Conservation (phyloP, 768 basidiomycete species). For the Leccinum uliginosum region DNA sequence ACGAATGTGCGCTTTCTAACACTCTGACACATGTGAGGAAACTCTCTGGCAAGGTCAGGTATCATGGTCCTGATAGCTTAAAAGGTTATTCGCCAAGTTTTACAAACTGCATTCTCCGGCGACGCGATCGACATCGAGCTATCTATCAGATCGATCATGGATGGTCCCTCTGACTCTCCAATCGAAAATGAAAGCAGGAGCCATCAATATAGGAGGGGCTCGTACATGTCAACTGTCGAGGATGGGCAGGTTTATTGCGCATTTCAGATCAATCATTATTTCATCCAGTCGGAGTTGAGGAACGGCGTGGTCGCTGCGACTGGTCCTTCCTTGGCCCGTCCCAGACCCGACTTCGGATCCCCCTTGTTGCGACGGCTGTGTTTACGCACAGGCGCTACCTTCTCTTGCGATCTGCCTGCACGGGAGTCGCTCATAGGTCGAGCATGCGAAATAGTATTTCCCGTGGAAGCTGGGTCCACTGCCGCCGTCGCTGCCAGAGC, state of each 20-base stretch:
- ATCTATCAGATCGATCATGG: slow-evolving; percentile 40
- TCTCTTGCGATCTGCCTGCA: slow-evolving; percentile 36
- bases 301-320: slow-evolving; percentile 8
- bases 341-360: slow-evolving; percentile 41
- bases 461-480: slow-evolving; percentile 56
- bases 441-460: slow-evolving; percentile 62
- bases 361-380: slow-evolving; percentile 59
- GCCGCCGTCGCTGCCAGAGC: slow-evolving; percentile 38
- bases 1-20: slow-evolving; percentile 81
- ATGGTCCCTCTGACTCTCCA: slow-evolving; percentile 23
- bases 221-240: slow-evolving; percentile 20
- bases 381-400: slow-evolving; percentile 50
- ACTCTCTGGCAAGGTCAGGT: neutral
- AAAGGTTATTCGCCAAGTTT: slow-evolving; percentile 81
- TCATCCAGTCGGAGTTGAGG: slow-evolving; percentile 23
- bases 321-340: slow-evolving; percentile 23
- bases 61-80: slow-evolving; percentile 15
- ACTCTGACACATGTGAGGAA: slow-evolving; percentile 77
- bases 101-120: slow-evolving; percentile 61
- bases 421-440: slow-evolving; percentile 43
- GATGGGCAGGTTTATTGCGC: slow-evolving; percentile 47
- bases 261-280: slow-evolving; percentile 56
- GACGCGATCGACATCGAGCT: slow-evolving; percentile 88
- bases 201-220: slow-evolving; percentile 24
- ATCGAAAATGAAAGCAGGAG: slow-evolving; percentile 18